Base-by-base conservation (phyloP, 1,284 basidiomycete genomes). In the Volvariella surrecta region DNA sequence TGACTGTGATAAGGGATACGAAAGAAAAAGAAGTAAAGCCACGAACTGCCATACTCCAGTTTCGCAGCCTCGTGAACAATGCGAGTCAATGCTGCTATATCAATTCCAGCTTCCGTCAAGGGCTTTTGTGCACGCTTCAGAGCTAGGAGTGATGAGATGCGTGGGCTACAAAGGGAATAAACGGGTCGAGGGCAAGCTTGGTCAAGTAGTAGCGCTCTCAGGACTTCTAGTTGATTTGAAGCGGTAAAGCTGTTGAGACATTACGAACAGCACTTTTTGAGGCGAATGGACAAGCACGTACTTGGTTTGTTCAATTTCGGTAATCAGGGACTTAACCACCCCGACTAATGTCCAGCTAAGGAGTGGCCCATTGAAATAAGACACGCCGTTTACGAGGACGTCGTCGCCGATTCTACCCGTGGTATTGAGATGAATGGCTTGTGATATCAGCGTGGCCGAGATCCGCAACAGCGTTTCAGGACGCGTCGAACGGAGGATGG, bases 281-380 rank as follows among this genome's bases (percentile, higher is more conserved):
- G n/a, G n/a, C 11, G 45, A 3, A 10, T 32, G 19, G 24, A 32
- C 19, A 38, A 35, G 17, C 21, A 48, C 74, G 52, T 50, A 87
- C 86, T 68, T 67, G 52, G 66, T 70, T 28, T 69, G 64, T 42
- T 76, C 67, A 21, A 84, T 68, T 44, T 89, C 82, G 45, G 62
- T 67, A 24, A 79, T 56, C 42, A 89, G 64, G 1, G 70, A 73
- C 54, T 74, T 76, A 39, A 88, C 66, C 13, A 88, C 76, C 2
- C 82, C 82, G 1, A 80, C 76, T 3, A 88, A 70, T 0, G 86
- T 88, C 87, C 86, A 89, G 48, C 76, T 81, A 24, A 89, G 66
- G 11, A 89, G 63, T 0, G 79, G 75, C 2, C 78, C 76, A 11
- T 75, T 69, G 54, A 89, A 89, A 58, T 84, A 89, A 3, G 82